Conservation (phyloP, 108 stramenopile genomes). For the Nannochloropsis gaditana region DNA sequence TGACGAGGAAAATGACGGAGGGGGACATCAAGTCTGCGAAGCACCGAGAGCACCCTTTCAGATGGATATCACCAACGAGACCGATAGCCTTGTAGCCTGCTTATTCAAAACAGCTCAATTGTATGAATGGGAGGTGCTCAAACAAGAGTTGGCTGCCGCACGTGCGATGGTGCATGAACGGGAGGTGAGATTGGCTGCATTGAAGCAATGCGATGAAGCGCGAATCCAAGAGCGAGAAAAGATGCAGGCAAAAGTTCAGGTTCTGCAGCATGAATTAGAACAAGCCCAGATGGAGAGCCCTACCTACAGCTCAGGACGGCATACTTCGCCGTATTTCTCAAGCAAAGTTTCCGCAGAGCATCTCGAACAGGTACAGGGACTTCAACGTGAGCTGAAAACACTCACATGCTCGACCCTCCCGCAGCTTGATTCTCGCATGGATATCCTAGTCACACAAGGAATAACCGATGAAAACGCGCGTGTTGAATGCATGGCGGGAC, state of each 20-base stretch:
- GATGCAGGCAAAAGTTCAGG: background rate
- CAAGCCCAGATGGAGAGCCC: background rate
- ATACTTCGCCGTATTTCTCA: background rate
- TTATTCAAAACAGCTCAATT: conserved; percentile 4
- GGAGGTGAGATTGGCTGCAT: background rate
- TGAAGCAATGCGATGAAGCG: background rate
- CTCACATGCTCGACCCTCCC: background rate
- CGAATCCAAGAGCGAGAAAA: background rate
- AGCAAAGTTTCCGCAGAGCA: background rate
- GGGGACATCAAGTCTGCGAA: too few relatives aligned
- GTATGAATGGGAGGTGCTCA: background rate
- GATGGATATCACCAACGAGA: too few relatives aligned
- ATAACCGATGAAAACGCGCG: background rate
- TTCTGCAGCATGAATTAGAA: background rate
- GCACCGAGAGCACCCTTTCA: too few relatives aligned
- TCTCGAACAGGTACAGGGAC: background rate
- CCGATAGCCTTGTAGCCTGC: background rate
- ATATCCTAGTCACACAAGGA: background rate
- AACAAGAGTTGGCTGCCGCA: background rate
- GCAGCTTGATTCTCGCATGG: background rate
- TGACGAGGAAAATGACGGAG: too few relatives aligned
- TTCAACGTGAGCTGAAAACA: background rate
- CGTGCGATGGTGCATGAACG: background rate
- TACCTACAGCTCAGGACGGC: background rate
- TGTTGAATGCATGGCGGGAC: background rate